Percentiles rank a stretch among this genome's conserved stretches.
Conservation (phyloP, 1,284 basidiomycete species). For the Mycosarcoma mackinlayi region DNA sequence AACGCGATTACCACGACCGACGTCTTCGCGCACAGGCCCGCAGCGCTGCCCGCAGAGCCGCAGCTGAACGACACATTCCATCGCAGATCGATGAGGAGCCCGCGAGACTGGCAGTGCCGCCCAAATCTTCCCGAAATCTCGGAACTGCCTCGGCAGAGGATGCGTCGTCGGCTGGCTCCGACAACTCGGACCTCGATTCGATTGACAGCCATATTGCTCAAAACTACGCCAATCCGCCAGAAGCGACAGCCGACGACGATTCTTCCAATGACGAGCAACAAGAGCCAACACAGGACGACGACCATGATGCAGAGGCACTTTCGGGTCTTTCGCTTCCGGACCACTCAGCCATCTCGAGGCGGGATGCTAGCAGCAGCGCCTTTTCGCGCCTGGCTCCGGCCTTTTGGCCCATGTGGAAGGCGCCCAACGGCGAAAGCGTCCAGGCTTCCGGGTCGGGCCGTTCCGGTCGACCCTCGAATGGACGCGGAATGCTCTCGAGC, state of each 20-base stretch:
- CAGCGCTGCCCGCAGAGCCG: conserved; percentile 28
- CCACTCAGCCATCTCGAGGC: conserved; percentile 8
- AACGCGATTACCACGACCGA: conserved; percentile 21
- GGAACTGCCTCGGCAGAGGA: conserved; percentile 27
- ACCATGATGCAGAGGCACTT: conserved; percentile 24
- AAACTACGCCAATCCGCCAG: conserved; percentile 49
- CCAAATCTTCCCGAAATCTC: conserved; percentile 12
- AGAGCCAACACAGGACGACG: conserved; percentile 14
- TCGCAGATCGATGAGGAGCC: conserved; percentile 8
- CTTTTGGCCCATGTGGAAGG: conserved; percentile 67
- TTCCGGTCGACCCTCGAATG: conserved; percentile 1
- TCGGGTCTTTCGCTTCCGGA: conserved; percentile 8
- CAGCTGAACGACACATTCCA: conserved; percentile 16
- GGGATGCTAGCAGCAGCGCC: conserved; percentile 57
- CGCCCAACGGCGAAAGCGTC: conserved; percentile 24
- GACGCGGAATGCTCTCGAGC: conserved; percentile 19
- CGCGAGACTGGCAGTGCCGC: conserved; percentile 16
- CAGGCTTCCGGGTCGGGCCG: conserved; percentile 9
- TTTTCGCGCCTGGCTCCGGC: conserved; percentile 56
- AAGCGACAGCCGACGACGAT: conserved; percentile 10
- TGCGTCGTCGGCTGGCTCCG: conserved; percentile 54
- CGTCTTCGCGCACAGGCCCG: conserved; percentile 33
- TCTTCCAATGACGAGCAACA: conserved; percentile 27
- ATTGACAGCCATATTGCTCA: conserved; percentile 64
- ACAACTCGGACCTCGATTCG: conserved; percentile 62